Base-by-base conservation (phyloP, 2,329 filamentous ascomycete species). In the Cladosporium cucumerinum region DNA sequence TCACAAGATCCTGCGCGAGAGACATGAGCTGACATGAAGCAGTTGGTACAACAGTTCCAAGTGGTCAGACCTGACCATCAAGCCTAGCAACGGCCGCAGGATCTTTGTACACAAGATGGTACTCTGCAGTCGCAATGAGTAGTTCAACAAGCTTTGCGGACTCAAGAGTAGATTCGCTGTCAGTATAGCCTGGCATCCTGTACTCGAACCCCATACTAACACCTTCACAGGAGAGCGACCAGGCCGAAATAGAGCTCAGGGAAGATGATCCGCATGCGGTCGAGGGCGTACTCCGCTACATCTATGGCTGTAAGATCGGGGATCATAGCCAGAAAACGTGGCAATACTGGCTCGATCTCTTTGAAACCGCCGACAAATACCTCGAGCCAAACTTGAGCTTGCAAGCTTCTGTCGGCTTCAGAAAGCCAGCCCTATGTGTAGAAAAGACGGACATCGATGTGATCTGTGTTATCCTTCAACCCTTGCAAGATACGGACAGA, bases 101-200 rank as follows among this genome's bases (percentile, higher is more conserved):
- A 51, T 61, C 21, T 26, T 14, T 18, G 58, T 61, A 12, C 43
- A 39, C 58, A 52, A 52, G 46, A 52, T 36, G n/a, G 43, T 61
- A 18, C n/a, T 61, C 11, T 61, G 58, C 14, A 14, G n/a, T 26
- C n/a, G 30, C 21, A 61, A 36, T 26, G 43, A 61, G 30, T 61
- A 51, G 5, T 52, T 61, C 46, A 26, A 61, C 28, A 26, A 8
- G 10, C 11, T 61, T 4, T 61, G 58, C 21, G 58, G 58, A 2
- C 58, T 30, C 18, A 23, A 61, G 16, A 61, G 58, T 30, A 46
- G 30, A 16, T 61, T 52, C 8, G 43, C 58, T 8, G 58, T 61
- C 49, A 26, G 58, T 61, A 57, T 18, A 51, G 6, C 23, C 26
- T 7, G 28, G 23, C 11, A 6, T 3, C 25, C 3, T 16, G 14